A percentile compares a stretch with the other conserved stretches of the same genome.
Evolutionary conservation across 257 asterid genomes (phyloP).

Genomic region (Nicotiana noctiflora): DNA sequence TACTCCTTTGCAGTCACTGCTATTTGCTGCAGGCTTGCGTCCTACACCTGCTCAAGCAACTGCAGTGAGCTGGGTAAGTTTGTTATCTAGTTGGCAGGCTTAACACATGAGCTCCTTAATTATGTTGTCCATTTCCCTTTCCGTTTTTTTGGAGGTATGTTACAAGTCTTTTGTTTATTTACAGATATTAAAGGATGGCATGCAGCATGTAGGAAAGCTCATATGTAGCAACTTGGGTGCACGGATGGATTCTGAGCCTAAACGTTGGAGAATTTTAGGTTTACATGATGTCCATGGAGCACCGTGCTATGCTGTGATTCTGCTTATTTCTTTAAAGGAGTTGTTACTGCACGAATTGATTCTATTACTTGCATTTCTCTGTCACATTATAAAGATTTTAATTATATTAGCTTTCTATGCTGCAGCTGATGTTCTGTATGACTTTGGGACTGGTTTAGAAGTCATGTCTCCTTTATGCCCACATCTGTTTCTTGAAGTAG

Average conservation of each 20-base stretch:
- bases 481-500: slow-evolving; percentile 93
- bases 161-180: slow-evolving; percentile 14
- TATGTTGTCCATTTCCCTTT: not conserved
- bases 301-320: slow-evolving; percentile 3
- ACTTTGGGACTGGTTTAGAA: slow-evolving; percentile 90
- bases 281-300: slow-evolving; percentile 10
- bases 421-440: slow-evolving; percentile 96
- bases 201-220: slow-evolving; percentile 94
- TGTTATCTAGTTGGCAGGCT: slow-evolving; percentile 8
- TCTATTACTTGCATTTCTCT: slow-evolving; percentile 1
- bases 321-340: not conserved
- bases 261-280: slow-evolving; percentile 93
- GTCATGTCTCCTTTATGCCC: slow-evolving; percentile 95
- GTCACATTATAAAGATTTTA: slow-evolving; percentile 12
- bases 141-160: not conserved
- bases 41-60: slow-evolving; percentile 99
- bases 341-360: slow-evolving; percentile 5
- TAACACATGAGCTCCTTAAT: not conserved
- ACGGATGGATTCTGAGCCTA: slow-evolving; percentile 98
- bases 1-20: slow-evolving; percentile 78
- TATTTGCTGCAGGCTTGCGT: slow-evolving; percentile 98
- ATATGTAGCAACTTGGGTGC: slow-evolving; percentile 95
- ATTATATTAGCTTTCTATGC: slow-evolving; percentile 17
- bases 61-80: slow-evolving; percentile 94
- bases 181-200: slow-evolving; percentile 92